phyloP scores from a whole-genome alignment of 345 rosid species.

The Carallia brachiata region DNA sequence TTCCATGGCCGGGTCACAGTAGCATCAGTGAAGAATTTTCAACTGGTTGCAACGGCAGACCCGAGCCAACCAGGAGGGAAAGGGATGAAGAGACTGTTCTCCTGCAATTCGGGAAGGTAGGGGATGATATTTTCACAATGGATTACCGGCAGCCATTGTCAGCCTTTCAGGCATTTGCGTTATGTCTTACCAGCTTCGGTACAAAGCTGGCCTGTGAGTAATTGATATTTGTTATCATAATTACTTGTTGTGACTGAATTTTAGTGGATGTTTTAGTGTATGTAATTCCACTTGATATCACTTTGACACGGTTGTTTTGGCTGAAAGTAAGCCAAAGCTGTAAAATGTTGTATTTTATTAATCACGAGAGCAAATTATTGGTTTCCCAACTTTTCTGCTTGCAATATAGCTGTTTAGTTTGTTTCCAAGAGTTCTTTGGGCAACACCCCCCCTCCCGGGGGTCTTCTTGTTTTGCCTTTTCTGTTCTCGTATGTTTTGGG shows the following conservation, averaged over 20 bases:
- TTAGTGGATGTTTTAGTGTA: slow-evolving; percentile 21
- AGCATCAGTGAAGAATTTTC: slow-evolving; percentile 93
- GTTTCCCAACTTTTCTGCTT: not conserved
- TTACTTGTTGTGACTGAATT: slow-evolving; percentile 9
- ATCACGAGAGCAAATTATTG: slow-evolving; percentile 16
- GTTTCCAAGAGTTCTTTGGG: too few species aligned
- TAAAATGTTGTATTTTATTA: slow-evolving; percentile 31
- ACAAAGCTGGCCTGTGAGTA: slow-evolving; percentile 94
- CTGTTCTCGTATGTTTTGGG: too few species aligned
- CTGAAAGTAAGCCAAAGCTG: slow-evolving; percentile 29
- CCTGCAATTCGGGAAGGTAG: slow-evolving; percentile 91
- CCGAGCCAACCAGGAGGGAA: slow-evolving; percentile 79
- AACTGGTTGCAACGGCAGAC: slow-evolving; percentile 71
- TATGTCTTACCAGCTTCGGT: slow-evolving; percentile 95
- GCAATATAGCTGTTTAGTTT: too few species aligned
- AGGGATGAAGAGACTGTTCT: slow-evolving; percentile 84
- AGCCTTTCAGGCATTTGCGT: slow-evolving; percentile 89
- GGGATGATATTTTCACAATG: slow-evolving; percentile 85
- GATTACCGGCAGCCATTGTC: slow-evolving; percentile 91
- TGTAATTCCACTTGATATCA: slow-evolving; percentile 11
- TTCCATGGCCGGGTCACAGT: slow-evolving; percentile 93
- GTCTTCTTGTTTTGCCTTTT: too few species aligned
- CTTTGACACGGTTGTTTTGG: slow-evolving; percentile 16
- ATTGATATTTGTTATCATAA: slow-evolving; percentile 2
- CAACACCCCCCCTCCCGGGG: too few species aligned